A percentile compares a stretch with the other conserved stretches of the same genome.
Conservation (phyloP, 768 basidiomycete genomes). For the Termitomyces sp. region DNA sequence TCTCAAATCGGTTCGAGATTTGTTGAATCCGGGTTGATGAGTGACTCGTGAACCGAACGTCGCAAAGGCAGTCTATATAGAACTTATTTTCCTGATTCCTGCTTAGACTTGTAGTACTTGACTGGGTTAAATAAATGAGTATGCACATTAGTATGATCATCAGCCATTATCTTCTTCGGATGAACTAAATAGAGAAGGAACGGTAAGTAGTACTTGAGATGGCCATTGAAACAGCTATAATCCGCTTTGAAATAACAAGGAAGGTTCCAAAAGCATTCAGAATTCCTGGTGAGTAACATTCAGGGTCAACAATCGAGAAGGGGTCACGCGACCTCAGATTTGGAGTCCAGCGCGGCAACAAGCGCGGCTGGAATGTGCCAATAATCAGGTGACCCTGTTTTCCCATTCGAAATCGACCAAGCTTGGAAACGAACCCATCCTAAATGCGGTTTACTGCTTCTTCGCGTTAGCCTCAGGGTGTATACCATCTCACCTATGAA, state of each 20-base stretch:
- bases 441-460: background rate
- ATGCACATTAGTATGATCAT: background rate
- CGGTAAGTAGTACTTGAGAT: background rate
- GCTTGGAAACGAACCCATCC: background rate
- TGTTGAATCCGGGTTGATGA: background rate
- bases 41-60: background rate
- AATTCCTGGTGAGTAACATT: too few relatives aligned
- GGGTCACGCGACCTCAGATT: too few relatives aligned
- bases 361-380: too few relatives aligned
- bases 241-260: background rate
- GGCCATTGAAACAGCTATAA: background rate
- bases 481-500: conserved; percentile 6
- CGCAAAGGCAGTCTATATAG: background rate
- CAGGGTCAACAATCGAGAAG: background rate
- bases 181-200: too few relatives aligned
- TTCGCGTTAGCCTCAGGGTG: background rate
- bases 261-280: too few relatives aligned
- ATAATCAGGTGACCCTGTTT: background rate
- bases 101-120: background rate
- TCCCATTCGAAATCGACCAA: too few relatives aligned
- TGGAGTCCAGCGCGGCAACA: too few relatives aligned
- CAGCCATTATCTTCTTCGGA: background rate
- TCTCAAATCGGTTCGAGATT: background rate
- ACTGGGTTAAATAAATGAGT: background rate
- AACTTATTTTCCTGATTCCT: background rate